Evolutionary conservation across 164 flowering plant species (phyloP).

Genomic region (Warburgia ugandensis): DNA sequence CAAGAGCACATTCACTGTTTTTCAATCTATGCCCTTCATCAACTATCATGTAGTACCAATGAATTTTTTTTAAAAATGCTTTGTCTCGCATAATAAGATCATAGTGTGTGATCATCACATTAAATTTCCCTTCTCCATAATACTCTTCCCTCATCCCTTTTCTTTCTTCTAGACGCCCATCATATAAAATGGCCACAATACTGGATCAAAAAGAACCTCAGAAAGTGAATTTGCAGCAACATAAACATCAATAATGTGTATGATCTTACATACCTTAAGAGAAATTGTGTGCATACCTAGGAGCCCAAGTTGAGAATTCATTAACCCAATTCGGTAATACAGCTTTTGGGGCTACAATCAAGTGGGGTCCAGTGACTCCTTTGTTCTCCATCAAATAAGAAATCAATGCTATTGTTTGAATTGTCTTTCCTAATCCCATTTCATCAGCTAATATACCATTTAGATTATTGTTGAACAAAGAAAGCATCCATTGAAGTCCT

Average conservation of each 20-base stretch:
- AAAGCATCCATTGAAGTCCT: constrained; percentile 99
- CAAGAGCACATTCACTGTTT: constrained; percentile 84
- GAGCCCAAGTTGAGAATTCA: constrained; percentile 95
- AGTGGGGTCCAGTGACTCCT: constrained; percentile 83
- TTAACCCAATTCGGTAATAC: constrained; percentile 90
- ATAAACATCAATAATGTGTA: background rate
- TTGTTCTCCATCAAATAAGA: constrained; percentile 91
- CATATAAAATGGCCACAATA: constrained; percentile 76
- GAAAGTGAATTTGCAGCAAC: background rate
- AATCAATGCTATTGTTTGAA: constrained; percentile 86
- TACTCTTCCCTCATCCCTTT: constrained; percentile 74
- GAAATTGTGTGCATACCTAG: constrained; percentile 38
- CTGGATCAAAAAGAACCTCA: constrained; percentile 29
- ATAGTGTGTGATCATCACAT: constrained; percentile 94
- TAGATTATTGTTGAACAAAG: constrained; percentile 89
- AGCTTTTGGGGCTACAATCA: constrained; percentile 98
- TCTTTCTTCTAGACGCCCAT: constrained; percentile 84
- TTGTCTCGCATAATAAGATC: constrained; percentile 96
- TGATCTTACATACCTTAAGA: background rate
- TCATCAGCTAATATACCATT: constrained; percentile 99
- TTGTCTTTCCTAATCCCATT: constrained; percentile 99
- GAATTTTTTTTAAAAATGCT: constrained; percentile 76
- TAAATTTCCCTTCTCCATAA: constrained; percentile 70
- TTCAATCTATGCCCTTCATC: constrained; percentile 99
- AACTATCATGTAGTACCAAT: constrained; percentile 93